Conservation (phyloP, 2,329 filamentous ascomycete species). For the Bipolaris oryzae region DNA sequence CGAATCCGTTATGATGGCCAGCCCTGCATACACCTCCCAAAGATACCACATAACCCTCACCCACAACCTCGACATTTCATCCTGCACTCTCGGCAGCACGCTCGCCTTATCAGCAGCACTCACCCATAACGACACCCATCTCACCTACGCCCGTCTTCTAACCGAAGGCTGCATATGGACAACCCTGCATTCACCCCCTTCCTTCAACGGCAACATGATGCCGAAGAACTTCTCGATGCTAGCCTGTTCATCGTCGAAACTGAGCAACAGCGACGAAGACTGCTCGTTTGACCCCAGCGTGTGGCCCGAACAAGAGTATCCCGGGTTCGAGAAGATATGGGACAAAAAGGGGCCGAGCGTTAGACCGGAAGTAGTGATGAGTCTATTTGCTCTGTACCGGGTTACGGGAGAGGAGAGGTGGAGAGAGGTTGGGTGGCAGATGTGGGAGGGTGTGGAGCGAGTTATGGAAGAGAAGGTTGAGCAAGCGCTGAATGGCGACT, state of each 20-base stretch:
- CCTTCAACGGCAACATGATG: constrained; percentile 52
- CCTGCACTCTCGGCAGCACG: constrained; percentile 72
- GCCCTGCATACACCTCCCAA: constrained; percentile 27
- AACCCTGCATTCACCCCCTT: constrained; percentile 60
- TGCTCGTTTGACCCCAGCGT: constrained; percentile 15
- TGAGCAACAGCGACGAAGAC: not conserved
- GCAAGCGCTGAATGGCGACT: constrained; percentile 44
- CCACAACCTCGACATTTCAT: not conserved
- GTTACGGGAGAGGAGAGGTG: constrained; percentile 69
- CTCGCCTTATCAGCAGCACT: constrained; percentile 68
- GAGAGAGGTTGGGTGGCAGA: constrained; percentile 72
- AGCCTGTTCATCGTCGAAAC: constrained; percentile 41
- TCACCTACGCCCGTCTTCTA: constrained; percentile 60
- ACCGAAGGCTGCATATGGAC: constrained; percentile 67
- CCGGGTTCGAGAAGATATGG: constrained; percentile 60
- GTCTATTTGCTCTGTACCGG: constrained; percentile 75
- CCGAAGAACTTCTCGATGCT: constrained; percentile 54
- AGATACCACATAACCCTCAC: constrained; percentile 55
- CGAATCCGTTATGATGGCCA: constrained; percentile 50
- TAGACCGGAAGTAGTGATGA: constrained; percentile 76
- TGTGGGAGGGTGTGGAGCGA: constrained; percentile 69
- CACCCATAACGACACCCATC: constrained; percentile 57
- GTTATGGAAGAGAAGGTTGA: not conserved
- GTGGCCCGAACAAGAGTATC: constrained; percentile 30
- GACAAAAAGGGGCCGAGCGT: constrained; percentile 62